Evolutionary conservation across 75 land plant species (phyloP), one percentile per base, ranked within the genome.

Genomic region (Pinus tabuliformis): DNA sequence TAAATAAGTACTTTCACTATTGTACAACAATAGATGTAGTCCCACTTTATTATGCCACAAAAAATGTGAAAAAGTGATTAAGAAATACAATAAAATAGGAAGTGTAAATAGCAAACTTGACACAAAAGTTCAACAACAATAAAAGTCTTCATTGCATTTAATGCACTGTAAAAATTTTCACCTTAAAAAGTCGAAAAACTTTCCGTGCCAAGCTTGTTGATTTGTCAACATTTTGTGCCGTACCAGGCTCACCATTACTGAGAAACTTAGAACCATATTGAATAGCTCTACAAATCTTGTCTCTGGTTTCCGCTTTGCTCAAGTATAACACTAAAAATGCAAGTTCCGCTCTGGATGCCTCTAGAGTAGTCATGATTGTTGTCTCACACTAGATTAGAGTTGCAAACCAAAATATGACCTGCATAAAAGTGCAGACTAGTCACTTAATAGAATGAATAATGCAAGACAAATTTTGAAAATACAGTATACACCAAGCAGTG

Each of bases 191-290:
- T 64, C 99, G 95, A 75, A 96, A 96, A 22, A 94, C 98, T 81
- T 96, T 96, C 22, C 99, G 77, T 20, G 99, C 99, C 81, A 96
- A 78, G 80, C 98, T 96, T 28, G 99, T 96, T 8, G 90, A 64
- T 73, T 92, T 96, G 77, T 96, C 99, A 60, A 96, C 99, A 79
- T 92, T 89, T 73, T 86, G 91, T 0, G 99, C 99, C 22, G 95
- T 84, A 20, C 99, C 99, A 62, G 99, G 92, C 78, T 95, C 73
- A n/a, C 99, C 99, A 79, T 89, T 79, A 72, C 99, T 96, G 70
- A 96, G n/a, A 79, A 92, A 96, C 76, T 92, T 96, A 52, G 98
- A 90, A 36, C 99, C 98, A 80, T 96, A 96, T 72, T 96, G 99
- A 68, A 96, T 96, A 58, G 95, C 95, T 58, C 99, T 84, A 80